phyloP scores from a whole-genome alignment of 2,329 filamentous ascomycete genomes.

The Ophiostoma sp. region DNA sequence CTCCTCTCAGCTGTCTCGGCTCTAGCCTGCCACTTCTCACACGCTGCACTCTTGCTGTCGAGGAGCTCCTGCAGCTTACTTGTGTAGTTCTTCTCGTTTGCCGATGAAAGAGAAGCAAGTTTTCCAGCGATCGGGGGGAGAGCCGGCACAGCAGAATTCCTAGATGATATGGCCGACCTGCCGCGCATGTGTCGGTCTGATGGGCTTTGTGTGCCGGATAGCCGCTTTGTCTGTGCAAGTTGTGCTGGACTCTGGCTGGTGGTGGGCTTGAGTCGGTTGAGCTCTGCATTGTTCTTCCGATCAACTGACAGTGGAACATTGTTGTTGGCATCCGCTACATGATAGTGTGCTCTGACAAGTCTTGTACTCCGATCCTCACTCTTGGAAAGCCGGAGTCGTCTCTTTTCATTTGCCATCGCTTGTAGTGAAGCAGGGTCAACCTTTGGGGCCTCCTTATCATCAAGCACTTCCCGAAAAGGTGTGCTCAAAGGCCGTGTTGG shows the following conservation, averaged over 20 bases:
- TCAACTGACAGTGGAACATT: neutral
- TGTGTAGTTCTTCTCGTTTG: slow-evolving; percentile 31
- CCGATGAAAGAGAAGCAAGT: neutral
- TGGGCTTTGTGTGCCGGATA: neutral
- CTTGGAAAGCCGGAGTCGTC: slow-evolving; percentile 21
- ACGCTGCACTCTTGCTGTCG: slow-evolving; percentile 39
- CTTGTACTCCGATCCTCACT: slow-evolving; percentile 18
- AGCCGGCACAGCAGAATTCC: neutral
- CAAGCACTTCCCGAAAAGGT: neutral
- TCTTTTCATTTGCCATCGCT: slow-evolving; percentile 11
- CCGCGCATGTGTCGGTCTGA: neutral
- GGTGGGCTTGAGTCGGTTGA: neutral
- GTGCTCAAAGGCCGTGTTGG: slow-evolving; percentile 6
- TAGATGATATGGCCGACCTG: neutral
- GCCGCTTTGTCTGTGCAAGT: neutral
- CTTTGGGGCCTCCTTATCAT: neutral
- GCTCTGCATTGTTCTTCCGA: neutral
- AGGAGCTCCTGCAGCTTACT: slow-evolving; percentile 46
- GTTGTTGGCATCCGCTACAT: neutral
- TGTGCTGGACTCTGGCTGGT: neutral
- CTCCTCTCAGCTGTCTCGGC: slow-evolving; percentile 53
- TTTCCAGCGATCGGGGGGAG: neutral
- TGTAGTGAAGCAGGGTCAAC: neutral
- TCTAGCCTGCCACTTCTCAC: slow-evolving; percentile 48
- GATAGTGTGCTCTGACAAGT: neutral